Percentiles rank a stretch among this genome's conserved stretches.
Conservation (phyloP, 1,284 basidiomycete species). For the Termitomyces sp. region DNA sequence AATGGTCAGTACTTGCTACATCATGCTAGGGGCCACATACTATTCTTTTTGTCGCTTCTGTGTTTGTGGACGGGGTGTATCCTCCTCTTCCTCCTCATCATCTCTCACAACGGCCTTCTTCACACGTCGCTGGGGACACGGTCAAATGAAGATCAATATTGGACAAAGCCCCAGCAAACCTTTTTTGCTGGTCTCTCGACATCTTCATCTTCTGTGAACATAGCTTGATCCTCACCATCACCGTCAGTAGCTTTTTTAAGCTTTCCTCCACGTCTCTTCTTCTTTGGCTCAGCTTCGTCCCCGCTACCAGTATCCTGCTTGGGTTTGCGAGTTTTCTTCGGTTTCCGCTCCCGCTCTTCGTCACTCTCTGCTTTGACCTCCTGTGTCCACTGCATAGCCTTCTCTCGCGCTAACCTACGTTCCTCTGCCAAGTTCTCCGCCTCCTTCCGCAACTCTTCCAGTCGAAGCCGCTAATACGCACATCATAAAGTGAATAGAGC, state of each 20-base stretch:
- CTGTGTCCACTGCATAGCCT: constrained; percentile 71
- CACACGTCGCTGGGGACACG: constrained; percentile 38
- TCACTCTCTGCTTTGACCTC: constrained; percentile 67
- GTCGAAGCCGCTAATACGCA: constrained; percentile 42
- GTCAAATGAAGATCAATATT: not conserved
- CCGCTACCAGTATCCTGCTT: constrained; percentile 51
- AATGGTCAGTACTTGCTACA: not conserved
- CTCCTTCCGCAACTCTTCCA: constrained; percentile 54
- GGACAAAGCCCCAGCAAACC: constrained; percentile 33
- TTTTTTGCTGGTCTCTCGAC: constrained; percentile 62
- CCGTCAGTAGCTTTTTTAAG: constrained; percentile 41
- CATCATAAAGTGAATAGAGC: constrained; percentile 1
- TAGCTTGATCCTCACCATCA: constrained; percentile 50
- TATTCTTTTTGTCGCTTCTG: constrained; percentile 77
- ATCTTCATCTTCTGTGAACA: constrained; percentile 69
- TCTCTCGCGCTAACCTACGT: constrained; percentile 70
- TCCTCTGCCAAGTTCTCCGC: constrained; percentile 72
- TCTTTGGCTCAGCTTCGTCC: constrained; percentile 55
- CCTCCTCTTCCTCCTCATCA: constrained; percentile 66
- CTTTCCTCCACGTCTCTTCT: constrained; percentile 46
- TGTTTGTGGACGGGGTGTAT: constrained; percentile 28
- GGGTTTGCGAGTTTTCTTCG: constrained; percentile 53
- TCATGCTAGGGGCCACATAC: constrained; percentile 38
- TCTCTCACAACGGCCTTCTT: constrained; percentile 74
- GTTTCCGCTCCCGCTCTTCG: constrained; percentile 67